Percentiles rank a stretch among this genome's conserved stretches.
phyloP scores from a whole-genome alignment of 176 grass and related monocot species.

The Oryza officinalis region DNA sequence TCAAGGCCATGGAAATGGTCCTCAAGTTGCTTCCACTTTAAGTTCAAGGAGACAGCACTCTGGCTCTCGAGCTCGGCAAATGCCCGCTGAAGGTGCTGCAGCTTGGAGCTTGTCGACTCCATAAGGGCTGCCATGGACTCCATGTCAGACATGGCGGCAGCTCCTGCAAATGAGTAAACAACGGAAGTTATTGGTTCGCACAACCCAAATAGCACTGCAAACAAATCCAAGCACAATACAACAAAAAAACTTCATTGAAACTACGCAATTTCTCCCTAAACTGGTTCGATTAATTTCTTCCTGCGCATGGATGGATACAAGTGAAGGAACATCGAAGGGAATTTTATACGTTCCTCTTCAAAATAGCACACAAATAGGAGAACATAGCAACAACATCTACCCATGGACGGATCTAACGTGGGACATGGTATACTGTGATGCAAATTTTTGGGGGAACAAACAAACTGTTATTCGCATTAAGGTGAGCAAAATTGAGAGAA shows the following conservation, averaged over 20 bases:
- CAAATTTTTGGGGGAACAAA: no score
- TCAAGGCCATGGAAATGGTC: constrained; percentile 89
- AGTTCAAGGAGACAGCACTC: constrained; percentile 64
- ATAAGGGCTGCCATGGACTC: constrained; percentile 65
- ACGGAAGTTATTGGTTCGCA: no score
- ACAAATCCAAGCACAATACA: neutral
- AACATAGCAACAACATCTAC: no score
- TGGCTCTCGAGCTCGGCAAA: constrained; percentile 76
- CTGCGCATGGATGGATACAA: neutral
- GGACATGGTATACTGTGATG: no score
- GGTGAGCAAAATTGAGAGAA: no score
- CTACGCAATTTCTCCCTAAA: neutral
- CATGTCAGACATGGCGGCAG: constrained; percentile 43
- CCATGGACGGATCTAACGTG: no score
- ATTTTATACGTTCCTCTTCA: no score
- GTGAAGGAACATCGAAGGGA: neutral
- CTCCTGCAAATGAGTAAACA: constrained; percentile 1
- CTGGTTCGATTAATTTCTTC: neutral
- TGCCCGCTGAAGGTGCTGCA: constrained; percentile 71
- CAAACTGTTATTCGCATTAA: no score
- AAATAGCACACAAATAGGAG: no score
- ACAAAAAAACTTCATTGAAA: neutral
- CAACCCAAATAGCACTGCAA: neutral
- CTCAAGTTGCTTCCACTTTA: constrained; percentile 93
- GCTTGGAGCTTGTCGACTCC: constrained; percentile 70